A percentile compares a stretch with the other conserved stretches of the same genome.
Evolutionary conservation across 2,329 filamentous ascomycete genomes (phyloP).

Genomic region (Orbilia quercus): DNA sequence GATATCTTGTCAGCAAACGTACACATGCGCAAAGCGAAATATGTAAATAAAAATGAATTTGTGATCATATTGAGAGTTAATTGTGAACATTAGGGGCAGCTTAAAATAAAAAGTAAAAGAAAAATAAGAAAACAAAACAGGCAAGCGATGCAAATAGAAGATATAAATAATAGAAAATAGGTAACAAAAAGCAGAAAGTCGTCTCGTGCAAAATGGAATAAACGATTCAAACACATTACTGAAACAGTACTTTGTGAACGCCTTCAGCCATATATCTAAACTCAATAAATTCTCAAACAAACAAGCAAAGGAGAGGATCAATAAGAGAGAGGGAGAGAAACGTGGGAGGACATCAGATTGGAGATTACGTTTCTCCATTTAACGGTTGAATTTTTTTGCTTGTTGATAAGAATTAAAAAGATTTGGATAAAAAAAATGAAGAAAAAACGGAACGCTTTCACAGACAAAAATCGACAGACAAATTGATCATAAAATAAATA

Average conservation of each 20-base stretch:
- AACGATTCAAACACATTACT: conserved; percentile 7
- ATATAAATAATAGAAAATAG: conserved; percentile 10
- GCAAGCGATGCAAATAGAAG: conserved; percentile 7
- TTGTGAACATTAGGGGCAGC: conserved; percentile 2
- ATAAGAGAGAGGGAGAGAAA: conserved; percentile 8
- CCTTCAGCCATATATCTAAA: conserved; percentile 53
- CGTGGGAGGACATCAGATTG: conserved; percentile 6
- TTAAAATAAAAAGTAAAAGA: neutral
- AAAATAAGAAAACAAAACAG: neutral
- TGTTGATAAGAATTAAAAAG: neutral
- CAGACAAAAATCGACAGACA: no score
- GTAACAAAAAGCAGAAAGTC: conserved; percentile 1
- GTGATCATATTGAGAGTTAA: neutral
- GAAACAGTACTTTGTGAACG: conserved; percentile 40
- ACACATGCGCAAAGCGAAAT: no score
- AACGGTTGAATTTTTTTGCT: conserved; percentile 8
- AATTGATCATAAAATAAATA: neutral
- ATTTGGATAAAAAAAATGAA: conserved; percentile 2
- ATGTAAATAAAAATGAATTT: no score
- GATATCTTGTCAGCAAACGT: no score
- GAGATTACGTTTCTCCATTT: conserved; percentile 39
- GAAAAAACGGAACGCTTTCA: neutral
- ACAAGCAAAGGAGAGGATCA: neutral
- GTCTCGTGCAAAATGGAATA: neutral
- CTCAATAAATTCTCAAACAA: conserved; percentile 9